phyloP scores from a whole-genome alignment of 1,139 yeast species.

The Yamadazyma mexicana region DNA sequence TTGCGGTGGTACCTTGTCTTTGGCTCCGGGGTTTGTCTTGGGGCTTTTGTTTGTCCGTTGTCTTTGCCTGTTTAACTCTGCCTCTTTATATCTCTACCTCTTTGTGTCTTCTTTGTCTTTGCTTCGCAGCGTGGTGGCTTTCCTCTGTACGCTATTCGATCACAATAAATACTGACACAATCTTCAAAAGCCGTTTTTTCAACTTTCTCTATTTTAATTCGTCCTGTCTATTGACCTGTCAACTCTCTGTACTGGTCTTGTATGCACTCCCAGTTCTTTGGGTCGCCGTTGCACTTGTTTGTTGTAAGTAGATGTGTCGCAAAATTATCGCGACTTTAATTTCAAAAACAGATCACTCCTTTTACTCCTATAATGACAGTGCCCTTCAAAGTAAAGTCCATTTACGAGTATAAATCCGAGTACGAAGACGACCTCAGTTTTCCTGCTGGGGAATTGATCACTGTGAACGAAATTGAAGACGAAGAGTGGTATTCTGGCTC shows the following conservation, averaged over 20 bases:
- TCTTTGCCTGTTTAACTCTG: not conserved
- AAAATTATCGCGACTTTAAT: not conserved
- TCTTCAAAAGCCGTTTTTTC: too few species aligned
- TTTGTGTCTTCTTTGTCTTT: not conserved
- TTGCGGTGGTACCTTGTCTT: too few species aligned
- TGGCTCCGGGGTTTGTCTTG: not conserved
- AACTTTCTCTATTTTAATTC: too few species aligned
- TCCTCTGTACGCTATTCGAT: not conserved
- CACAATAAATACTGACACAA: too few species aligned
- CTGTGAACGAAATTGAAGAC: slow-evolving; percentile 77
- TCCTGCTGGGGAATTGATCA: slow-evolving; percentile 62
- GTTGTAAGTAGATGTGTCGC: too few species aligned
- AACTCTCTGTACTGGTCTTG: too few species aligned
- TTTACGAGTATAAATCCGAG: slow-evolving; percentile 73
- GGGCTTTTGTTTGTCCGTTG: not conserved
- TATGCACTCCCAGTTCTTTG: too few species aligned
- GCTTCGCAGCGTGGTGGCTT: not conserved
- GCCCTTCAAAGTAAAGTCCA: slow-evolving; percentile 73
- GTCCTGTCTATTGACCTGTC: too few species aligned
- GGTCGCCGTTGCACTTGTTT: too few species aligned
- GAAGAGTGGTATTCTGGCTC: slow-evolving; percentile 89
- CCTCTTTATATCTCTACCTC: not conserved
- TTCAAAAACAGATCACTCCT: slow-evolving; percentile 1
- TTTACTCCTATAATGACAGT: slow-evolving; percentile 9
- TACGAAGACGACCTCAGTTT: slow-evolving; percentile 84